phyloP scores from a whole-genome alignment of 2,329 filamentous ascomycete species.

The Trichoderma aggressivum region DNA sequence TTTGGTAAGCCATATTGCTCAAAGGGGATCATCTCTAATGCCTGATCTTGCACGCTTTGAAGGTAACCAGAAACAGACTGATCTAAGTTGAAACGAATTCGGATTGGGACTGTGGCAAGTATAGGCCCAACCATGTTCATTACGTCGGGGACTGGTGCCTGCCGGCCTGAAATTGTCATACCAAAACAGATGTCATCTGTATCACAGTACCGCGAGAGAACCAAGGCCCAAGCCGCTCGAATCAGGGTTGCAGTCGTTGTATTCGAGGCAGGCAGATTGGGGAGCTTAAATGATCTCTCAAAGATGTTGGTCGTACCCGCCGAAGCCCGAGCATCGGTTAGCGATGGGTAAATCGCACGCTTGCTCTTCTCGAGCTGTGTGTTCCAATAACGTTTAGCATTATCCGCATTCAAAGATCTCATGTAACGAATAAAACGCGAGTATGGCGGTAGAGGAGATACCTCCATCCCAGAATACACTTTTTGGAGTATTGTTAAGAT shows the following conservation, averaged over 20 bases:
- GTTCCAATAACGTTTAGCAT: background rate
- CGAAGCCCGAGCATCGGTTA: background rate
- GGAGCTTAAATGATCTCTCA: background rate
- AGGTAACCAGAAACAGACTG: slow-evolving; percentile 10
- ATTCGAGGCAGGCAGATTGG: background rate
- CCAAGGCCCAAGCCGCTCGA: slow-evolving; percentile 30
- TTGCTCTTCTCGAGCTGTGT: background rate
- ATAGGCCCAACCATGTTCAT: slow-evolving; percentile 20
- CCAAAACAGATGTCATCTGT: slow-evolving; percentile 24
- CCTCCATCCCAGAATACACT: background rate
- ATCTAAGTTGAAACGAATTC: background rate
- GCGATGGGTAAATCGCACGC: background rate
- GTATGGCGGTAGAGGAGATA: background rate
- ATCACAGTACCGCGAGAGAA: slow-evolving; percentile 36
- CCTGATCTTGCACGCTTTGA: slow-evolving; percentile 15
- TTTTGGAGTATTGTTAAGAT: background rate
- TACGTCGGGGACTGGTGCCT: slow-evolving; percentile 19
- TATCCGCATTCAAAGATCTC: background rate
- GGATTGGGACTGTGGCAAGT: slow-evolving; percentile 8
- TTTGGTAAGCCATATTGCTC: slow-evolving; percentile 25
- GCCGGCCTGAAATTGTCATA: slow-evolving; percentile 21
- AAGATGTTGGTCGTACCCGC: background rate
- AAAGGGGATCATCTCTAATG: slow-evolving; percentile 19
- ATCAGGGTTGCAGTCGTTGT: slow-evolving; percentile 24
- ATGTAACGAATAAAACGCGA: background rate